A percentile compares a stretch with the other conserved stretches of the same genome.
Evolutionary conservation across 2,329 filamentous ascomycete genomes (phyloP).

Genomic region (Orbilia ellipsospora): DNA sequence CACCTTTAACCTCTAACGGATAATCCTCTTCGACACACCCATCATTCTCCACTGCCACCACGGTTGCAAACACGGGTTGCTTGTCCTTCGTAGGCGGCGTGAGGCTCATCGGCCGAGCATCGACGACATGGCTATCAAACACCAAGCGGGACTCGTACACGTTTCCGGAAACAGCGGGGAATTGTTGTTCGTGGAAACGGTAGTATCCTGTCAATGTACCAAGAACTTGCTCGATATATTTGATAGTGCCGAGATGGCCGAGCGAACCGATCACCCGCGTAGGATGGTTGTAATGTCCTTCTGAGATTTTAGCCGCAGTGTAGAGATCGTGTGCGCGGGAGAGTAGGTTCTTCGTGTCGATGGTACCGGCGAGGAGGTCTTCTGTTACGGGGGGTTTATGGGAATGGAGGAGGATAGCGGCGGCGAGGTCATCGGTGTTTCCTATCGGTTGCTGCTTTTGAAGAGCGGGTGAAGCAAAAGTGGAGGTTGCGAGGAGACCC

Average conservation of each 20-base stretch:
- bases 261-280: slow-evolving; percentile 76
- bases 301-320: slow-evolving; percentile 70
- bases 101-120: slow-evolving; percentile 71
- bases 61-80: slow-evolving; percentile 70
- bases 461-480: slow-evolving; percentile 9
- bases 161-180: slow-evolving; percentile 72
- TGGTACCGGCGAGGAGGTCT: slow-evolving; percentile 59
- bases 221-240: slow-evolving; percentile 71
- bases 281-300: slow-evolving; percentile 73
- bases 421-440: slow-evolving; percentile 8
- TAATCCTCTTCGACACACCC: slow-evolving; percentile 76
- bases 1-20: slow-evolving; percentile 69
- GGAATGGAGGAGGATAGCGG: slow-evolving; percentile 26
- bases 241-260: slow-evolving; percentile 74
- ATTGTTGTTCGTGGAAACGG: slow-evolving; percentile 71
- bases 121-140: slow-evolving; percentile 66
- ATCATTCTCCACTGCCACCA: slow-evolving; percentile 71
- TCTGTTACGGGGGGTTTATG: slow-evolving; percentile 34
- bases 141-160: slow-evolving; percentile 71
- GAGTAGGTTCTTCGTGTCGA: slow-evolving; percentile 70
- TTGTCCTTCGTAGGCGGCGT: slow-evolving; percentile 73
- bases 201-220: slow-evolving; percentile 69
- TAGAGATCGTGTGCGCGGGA: slow-evolving; percentile 72
- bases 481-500: slow-evolving; percentile 27
- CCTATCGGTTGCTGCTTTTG: slow-evolving; percentile 18